These are phyloP conservation scores for Stachybotrys chartarum DNA, from an alignment of 2,329 filamentous ascomycete species.

Conservation along the genomic window DNA sequence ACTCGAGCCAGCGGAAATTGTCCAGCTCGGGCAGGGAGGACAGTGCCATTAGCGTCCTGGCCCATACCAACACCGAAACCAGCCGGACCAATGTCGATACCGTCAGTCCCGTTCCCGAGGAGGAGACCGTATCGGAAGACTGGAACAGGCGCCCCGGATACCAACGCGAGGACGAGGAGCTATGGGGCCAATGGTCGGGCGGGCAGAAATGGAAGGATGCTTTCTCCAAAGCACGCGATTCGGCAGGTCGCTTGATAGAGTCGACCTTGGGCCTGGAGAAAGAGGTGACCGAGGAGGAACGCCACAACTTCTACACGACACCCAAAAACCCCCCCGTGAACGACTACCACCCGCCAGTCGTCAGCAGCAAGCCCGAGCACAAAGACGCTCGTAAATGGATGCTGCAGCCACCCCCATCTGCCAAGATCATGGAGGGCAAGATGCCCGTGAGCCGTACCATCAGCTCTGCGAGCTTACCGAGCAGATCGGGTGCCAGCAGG, in stretches of 20 bases:
- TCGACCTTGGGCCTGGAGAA: constrained; percentile 45
- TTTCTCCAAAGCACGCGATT: constrained; percentile 51
- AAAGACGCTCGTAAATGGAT: constrained; percentile 78
- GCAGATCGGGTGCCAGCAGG: constrained; percentile 31
- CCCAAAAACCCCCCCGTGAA: constrained; percentile 68
- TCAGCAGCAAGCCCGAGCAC: constrained; percentile 64
- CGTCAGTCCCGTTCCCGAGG: constrained; percentile 27
- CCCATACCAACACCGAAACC: constrained; percentile 28
- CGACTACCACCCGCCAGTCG: constrained; percentile 78
- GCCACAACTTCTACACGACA: constrained; percentile 55
- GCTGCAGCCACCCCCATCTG: constrained; percentile 84
- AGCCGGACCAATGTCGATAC: constrained; percentile 25
- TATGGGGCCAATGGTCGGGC: constrained; percentile 64
- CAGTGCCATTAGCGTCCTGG: constrained; percentile 31
- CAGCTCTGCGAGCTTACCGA: constrained; percentile 47
- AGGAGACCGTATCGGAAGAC: constrained; percentile 33
- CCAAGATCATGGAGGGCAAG: constrained; percentile 86
- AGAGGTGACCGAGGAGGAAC: constrained; percentile 41
- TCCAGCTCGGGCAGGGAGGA: constrained; percentile 52
- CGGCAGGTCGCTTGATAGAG: constrained; percentile 47
- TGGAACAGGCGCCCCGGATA: constrained; percentile 71
- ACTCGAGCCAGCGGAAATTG: constrained; percentile 51
- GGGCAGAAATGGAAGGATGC: constrained; percentile 48
- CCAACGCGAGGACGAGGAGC: constrained; percentile 79
- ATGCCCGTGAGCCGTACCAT: constrained; percentile 58